Evolutionary conservation across 106 monocot species (phyloP), one percentile per base, ranked within the genome.

Genomic region (Allium cepa): DNA sequence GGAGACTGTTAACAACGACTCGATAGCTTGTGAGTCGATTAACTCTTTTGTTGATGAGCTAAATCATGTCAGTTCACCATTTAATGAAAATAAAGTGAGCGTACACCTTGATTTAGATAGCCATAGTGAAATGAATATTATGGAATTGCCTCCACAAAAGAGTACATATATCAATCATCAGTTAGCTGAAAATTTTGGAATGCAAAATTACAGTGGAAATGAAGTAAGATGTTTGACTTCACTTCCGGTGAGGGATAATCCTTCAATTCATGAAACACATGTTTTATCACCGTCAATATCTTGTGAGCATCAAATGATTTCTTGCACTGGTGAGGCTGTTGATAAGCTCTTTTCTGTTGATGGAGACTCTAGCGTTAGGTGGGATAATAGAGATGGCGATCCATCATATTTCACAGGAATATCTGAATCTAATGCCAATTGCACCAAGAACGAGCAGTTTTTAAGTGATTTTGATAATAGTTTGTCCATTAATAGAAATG

Each of bases 71-170:
- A 68, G 10, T 74, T 15, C 70, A 67, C 5, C 61, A 65, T 12
- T 67, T 7, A 56, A 63, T 72, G 72, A 27, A 52, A 80, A 65
- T 13, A 17, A 22, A 27, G 60, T 77, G 22, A 71, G 57, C 62
- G 27, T 77, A 28, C 71, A 63, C 49, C 60, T 50, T 11, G 71
- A 79, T 14, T 10, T 77, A 18, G 72, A 75, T 63, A 46, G 14
- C 9, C 53, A 36, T 60, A 27, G 62, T n/a, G 68, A 50, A 2
- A n/a, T 56, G 53, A 56, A 56, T 68, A 53, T 14, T 36, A n/a
- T 55, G 8, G 56, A 18, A 45, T 14, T n/a, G 56, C 9, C 3
- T 15, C n/a, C 45, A 56, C 68, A 68, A 16, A 67, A 65, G 18
- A 56, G 48, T 58, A 51, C 68, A 47, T 17, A 60, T 60, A 18